A percentile compares a stretch with the other conserved stretches of the same genome.
Evolutionary conservation across 371 early-diverging fungal species (phyloP).

Genomic region (Saksenaea oblongispora): DNA sequence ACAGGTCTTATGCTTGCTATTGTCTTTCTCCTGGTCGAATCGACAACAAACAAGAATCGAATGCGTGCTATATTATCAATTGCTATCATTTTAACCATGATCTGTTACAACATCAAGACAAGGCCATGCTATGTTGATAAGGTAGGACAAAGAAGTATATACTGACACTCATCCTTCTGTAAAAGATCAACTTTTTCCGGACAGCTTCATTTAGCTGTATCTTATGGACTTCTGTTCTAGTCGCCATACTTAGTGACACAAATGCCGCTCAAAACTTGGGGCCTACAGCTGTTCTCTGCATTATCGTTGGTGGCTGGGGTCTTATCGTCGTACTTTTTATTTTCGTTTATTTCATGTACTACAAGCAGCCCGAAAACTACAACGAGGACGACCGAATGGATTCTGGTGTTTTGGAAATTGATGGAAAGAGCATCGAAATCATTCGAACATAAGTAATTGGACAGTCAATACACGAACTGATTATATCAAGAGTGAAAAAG

Average conservation of each 20-base stretch:
- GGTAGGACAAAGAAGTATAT: conserved; percentile 15
- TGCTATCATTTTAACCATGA: conserved; percentile 57
- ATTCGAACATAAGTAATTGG: too few relatives aligned
- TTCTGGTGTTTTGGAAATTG: not conserved
- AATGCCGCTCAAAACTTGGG: conserved; percentile 45
- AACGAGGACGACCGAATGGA: conserved; percentile 4
- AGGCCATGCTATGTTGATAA: conserved; percentile 63
- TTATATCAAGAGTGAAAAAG: too few relatives aligned
- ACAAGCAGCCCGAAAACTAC: conserved; percentile 23
- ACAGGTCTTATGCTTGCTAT: conserved; percentile 53
- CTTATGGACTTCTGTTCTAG: conserved; percentile 55
- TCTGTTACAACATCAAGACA: conserved; percentile 62
- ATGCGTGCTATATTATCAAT: conserved; percentile 61
- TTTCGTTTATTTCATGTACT: conserved; percentile 44
- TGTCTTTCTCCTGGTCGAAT: conserved; percentile 58
- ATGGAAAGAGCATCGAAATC: not conserved
- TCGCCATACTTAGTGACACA: conserved; percentile 54
- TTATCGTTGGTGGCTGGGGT: conserved; percentile 58
- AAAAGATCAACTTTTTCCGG: conserved; percentile 59
- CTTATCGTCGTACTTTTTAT: conserved; percentile 52
- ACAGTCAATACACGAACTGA: too few relatives aligned
- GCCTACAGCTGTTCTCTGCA: conserved; percentile 50
- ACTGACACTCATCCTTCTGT: not conserved
- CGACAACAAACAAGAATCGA: conserved; percentile 51
- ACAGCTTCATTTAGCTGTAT: conserved; percentile 63